These are phyloP conservation scores for Cadophora sp. DNA, from an alignment of 2,329 filamentous ascomycete genomes.

Conservation along the genomic window DNA sequence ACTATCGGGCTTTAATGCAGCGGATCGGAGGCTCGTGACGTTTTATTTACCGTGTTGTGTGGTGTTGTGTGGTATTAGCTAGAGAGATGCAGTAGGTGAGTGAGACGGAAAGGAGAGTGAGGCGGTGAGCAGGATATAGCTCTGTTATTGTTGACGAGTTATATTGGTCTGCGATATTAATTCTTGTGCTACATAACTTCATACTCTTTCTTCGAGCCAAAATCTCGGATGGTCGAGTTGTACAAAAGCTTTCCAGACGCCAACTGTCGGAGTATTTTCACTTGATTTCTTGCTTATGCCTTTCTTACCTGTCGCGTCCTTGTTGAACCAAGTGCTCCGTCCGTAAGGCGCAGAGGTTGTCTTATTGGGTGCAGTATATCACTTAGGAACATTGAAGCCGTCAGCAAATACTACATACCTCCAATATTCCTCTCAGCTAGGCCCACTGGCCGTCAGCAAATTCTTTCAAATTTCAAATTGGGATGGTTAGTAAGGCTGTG, in stretches of 20 bases:
- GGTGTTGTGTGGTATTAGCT: too few relatives aligned
- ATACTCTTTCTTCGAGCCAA: background rate
- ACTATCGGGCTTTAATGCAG: background rate
- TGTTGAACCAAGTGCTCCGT: too few relatives aligned
- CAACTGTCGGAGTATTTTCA: background rate
- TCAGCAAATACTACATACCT: too few relatives aligned
- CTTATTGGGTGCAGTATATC: too few relatives aligned
- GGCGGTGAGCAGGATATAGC: background rate
- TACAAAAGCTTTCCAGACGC: background rate
- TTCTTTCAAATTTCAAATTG: too few relatives aligned
- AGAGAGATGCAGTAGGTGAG: background rate
- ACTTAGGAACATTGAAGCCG: too few relatives aligned
- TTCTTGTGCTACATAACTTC: background rate
- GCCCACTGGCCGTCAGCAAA: too few relatives aligned
- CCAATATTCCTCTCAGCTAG: too few relatives aligned
- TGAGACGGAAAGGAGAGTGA: background rate
- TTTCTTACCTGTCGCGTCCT: background rate
- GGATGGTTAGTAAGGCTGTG: too few relatives aligned
- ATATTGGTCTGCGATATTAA: background rate
- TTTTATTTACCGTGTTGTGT: background rate
- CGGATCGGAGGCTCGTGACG: background rate
- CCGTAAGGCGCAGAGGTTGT: too few relatives aligned
- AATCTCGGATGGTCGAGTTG: background rate
- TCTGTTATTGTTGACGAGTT: background rate
- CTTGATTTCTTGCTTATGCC: background rate